A percentile compares a stretch with the other conserved stretches of the same genome.
phyloP scores from a whole-genome alignment of 2,329 filamentous ascomycete species.

The Epichloe gansuensis region DNA sequence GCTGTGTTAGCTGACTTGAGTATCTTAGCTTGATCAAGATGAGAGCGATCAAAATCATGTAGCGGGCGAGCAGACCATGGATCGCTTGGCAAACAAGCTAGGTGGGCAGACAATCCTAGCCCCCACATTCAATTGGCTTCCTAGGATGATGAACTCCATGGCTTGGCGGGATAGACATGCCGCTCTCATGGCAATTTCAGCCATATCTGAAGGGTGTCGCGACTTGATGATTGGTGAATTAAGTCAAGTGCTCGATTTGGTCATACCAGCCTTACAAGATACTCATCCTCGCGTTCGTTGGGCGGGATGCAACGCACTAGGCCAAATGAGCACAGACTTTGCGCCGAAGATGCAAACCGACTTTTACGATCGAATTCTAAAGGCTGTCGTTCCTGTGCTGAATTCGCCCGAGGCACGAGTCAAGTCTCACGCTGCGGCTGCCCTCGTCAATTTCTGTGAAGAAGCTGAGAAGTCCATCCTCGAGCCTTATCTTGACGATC shows the following conservation, averaged over 20 bases:
- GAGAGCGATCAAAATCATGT: slow-evolving; percentile 97
- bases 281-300: slow-evolving; percentile 89
- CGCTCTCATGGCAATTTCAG: slow-evolving; percentile 95
- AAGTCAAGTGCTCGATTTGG: slow-evolving; percentile 84
- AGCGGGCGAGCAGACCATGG: slow-evolving; percentile 96
- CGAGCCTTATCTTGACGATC: slow-evolving; percentile 83
- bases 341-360: slow-evolving; percentile 96
- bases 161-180: slow-evolving; percentile 93
- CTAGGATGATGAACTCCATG: slow-evolving; percentile 91
- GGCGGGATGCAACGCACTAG: slow-evolving; percentile 96
- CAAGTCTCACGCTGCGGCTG: slow-evolving; percentile 94
- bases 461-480: slow-evolving; percentile 87
- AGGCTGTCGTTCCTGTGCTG: slow-evolving; percentile 84
- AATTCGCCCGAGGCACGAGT: slow-evolving; percentile 84
- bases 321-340: slow-evolving; percentile 99
- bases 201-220: slow-evolving; percentile 92
- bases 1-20: slow-evolving; percentile 15
- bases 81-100: slow-evolving; percentile 90
- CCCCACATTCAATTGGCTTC: slow-evolving; percentile 93
- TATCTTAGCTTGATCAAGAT: slow-evolving; percentile 66
- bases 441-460: slow-evolving; percentile 97
- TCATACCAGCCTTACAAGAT: slow-evolving; percentile 84
- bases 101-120: slow-evolving; percentile 86
- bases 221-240: slow-evolving; percentile 93
- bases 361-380: slow-evolving; percentile 78